phyloP scores from a whole-genome alignment of 1,284 basidiomycete species.

The Earliella scabrosa region DNA sequence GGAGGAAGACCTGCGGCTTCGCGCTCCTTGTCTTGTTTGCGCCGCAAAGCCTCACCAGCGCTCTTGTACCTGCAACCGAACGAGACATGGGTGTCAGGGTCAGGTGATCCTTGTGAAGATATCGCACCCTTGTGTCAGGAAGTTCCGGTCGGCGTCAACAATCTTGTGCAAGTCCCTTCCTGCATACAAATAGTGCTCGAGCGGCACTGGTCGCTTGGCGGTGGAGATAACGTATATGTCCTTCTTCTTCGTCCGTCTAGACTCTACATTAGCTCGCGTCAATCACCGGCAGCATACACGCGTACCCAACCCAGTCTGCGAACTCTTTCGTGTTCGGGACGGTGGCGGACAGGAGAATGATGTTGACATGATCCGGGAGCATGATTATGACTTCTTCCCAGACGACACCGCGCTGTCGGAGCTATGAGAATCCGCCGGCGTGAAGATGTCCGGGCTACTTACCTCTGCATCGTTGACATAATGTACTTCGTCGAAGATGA shows the following conservation, averaged over 20 bases:
- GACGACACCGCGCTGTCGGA: slow-evolving; percentile 90
- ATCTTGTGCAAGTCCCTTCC: slow-evolving; percentile 93
- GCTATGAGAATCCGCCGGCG: slow-evolving; percentile 3
- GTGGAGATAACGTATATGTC: slow-evolving; percentile 99
- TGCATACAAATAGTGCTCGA: slow-evolving; percentile 97
- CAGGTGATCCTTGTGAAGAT: not conserved
- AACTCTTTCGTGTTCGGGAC: slow-evolving; percentile 99
- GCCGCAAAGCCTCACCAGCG: slow-evolving; percentile 84
- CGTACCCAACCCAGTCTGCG: slow-evolving; percentile 98
- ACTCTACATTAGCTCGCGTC: not conserved
- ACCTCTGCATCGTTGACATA: slow-evolving; percentile 99
- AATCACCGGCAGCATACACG: slow-evolving; percentile 8
- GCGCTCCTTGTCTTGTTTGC: slow-evolving; percentile 98
- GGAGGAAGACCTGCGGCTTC: slow-evolving; percentile 91
- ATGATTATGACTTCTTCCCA: slow-evolving; percentile 99
- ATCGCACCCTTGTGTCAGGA: slow-evolving; percentile 72
- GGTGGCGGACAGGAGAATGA: slow-evolving; percentile 96
- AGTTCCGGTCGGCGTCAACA: slow-evolving; percentile 84
- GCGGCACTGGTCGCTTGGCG: slow-evolving; percentile 92
- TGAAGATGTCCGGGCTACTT: slow-evolving; percentile 10
- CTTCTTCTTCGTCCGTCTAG: slow-evolving; percentile 97
- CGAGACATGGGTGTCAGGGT: no score
- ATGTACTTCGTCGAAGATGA: slow-evolving; percentile 99
- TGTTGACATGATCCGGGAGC: slow-evolving; percentile 96
- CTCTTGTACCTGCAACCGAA: slow-evolving; percentile 83